Evolutionary conservation across 1,139 yeast genomes (phyloP), one percentile per base, ranked within the genome.

Genomic region (Suhomyces maxii): DNA sequence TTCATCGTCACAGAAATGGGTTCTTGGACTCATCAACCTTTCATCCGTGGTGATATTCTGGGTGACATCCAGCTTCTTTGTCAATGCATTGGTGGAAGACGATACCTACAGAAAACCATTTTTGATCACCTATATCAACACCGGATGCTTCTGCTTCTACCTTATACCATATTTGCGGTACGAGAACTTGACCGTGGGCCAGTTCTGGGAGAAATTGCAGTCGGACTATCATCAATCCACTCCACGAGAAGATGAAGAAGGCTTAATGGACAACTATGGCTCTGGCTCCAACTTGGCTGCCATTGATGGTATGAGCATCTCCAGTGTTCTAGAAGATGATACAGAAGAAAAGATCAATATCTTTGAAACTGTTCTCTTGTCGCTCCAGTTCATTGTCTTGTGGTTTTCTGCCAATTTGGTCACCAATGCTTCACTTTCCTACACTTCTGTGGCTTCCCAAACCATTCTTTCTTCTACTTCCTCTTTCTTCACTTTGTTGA

Each of bases 401-500:
- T 93, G 99, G 99, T 91, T 89, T 60, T 56, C 83, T 23, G 96
- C 98, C 3, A 93, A 93, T 63, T 75, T 91, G 53, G 86, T 88
- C 46, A 90, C 95, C 33, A 93, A 93, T 65, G 89, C 96, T 1
- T 84, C 96, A 13, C 75, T 91, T 44, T 79, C 88, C 31, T 91
- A 86, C 65, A 93, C 98, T 0, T 84, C 93, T 10, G 98, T 91
- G 30, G 95, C 96, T 8, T 86, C 93, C 14, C 97, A 95, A 58
- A 93, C 98, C 4, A 91, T 93, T 34, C 68, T 93, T 38, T 86
- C 96, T 8, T 86, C 97, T 36, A 90, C 98, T 0, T 86, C 96
- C 7, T 87, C 97, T 11, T 90, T 93, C 62, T 93, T 93, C 77
- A 93, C 99, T 0, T 75, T 93, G 38, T 57, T 90, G 3, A 76